A percentile compares a stretch with the other conserved stretches of the same genome.
These are phyloP conservation scores for Fusarium tricinctum DNA, from an alignment of 2,329 filamentous ascomycete species.

Conservation along the genomic window DNA sequence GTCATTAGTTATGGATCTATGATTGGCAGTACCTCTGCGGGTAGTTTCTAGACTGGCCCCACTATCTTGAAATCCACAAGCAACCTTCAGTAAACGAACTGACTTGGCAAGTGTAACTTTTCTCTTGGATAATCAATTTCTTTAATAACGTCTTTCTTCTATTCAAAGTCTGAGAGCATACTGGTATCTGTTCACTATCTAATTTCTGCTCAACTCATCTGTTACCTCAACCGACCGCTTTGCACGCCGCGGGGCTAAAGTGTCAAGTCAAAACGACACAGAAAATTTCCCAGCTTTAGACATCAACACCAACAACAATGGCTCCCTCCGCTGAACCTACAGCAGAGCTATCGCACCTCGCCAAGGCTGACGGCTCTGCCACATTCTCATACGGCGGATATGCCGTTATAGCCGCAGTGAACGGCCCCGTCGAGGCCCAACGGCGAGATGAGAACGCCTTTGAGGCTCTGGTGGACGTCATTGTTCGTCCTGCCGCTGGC, in stretches of 20 bases:
- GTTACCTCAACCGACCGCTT: background rate
- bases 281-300: slow-evolving; percentile 41
- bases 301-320: slow-evolving; percentile 56
- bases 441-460: slow-evolving; percentile 92
- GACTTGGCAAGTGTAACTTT: background rate
- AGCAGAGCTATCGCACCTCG: slow-evolving; percentile 70
- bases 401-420: slow-evolving; percentile 86
- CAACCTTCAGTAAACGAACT: slow-evolving; percentile 12
- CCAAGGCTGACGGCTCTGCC: slow-evolving; percentile 83
- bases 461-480: slow-evolving; percentile 90
- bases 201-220: too few species aligned
- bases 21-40: slow-evolving; percentile 29
- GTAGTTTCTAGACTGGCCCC: slow-evolving; percentile 22
- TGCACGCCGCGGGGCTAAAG: slow-evolving; percentile 24
- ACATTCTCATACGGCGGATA: slow-evolving; percentile 82
- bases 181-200: background rate
- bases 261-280: background rate
- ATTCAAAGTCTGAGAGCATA: background rate
- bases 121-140: background rate
- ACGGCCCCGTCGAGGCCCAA: slow-evolving; percentile 91
- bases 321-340: slow-evolving; percentile 62
- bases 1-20: slow-evolving; percentile 29
- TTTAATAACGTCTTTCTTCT: background rate
- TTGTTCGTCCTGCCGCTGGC: slow-evolving; percentile 87
- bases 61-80: slow-evolving; percentile 17